Base-by-base conservation (phyloP, 768 basidiomycete species). In the Coprinopsis sp. region DNA sequence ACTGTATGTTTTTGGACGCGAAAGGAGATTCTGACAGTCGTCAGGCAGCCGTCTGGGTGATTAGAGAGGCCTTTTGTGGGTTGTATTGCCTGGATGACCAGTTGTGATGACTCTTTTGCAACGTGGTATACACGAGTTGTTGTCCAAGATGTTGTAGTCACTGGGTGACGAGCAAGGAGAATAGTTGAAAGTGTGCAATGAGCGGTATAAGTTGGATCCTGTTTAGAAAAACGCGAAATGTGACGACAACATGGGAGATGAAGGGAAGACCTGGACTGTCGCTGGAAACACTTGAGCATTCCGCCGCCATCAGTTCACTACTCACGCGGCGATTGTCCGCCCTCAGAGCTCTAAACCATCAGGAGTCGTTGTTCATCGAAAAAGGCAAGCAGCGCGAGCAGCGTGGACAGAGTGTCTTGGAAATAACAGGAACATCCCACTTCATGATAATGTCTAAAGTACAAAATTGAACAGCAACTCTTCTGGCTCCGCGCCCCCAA, bases 121-220 rank as follows among this genome's bases (percentile, higher is more conserved):
- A 85, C 84, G 84, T 87, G 84, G 73, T 71, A 58, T 72, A 81
- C 84, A 85, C 84, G 84, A 82, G 82, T 78, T 70, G 31, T 37
- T 10, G 41, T 38, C 42, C 41, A 25, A 49, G 41, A 30, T 49
- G 40, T 6, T 56, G 60, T 48, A 51, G 55, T 58, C 48, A 43
- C 51, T 62, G 64, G 61, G 54, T 59, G 61, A 60, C 53, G 61
- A 56, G 57, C 60, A 57, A 54, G 58, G 12, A 49, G 33, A 24
- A 34, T 41, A 43, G 47, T 13, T 31, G 33, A 27, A 3, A 29
- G 14, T 13, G 40, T 21, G 48, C 8, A 40, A 37, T 10, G 30
- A 36, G 18, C 23, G 14, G 29, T n/a, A 24, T 36, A 34, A 22
- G 12, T 42, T 42, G 16, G 40, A 24, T 42, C 37, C 30, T 31